phyloP scores from a whole-genome alignment of 768 basidiomycete species.

The Tylopilus sp. region DNA sequence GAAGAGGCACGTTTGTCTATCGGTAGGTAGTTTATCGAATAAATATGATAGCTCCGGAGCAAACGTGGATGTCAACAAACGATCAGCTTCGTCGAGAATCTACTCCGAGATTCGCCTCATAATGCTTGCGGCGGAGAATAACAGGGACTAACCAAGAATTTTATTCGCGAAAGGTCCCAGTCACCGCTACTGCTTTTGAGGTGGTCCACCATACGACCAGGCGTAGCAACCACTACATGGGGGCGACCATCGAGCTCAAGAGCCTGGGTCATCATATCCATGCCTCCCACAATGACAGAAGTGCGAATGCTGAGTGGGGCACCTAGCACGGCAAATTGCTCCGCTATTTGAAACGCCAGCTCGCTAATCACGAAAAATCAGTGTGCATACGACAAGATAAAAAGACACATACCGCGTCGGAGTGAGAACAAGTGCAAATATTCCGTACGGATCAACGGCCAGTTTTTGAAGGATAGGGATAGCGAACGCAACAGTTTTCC shows the following conservation, averaged over 20 bases:
- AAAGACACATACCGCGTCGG: conserved; percentile 73
- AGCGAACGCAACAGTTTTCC: conserved; percentile 97
- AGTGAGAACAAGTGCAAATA: conserved; percentile 90
- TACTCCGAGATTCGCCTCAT: conserved; percentile 27
- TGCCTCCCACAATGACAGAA: conserved; percentile 90
- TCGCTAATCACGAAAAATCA: conserved; percentile 52
- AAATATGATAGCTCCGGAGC: conserved; percentile 77
- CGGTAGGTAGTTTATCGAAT: conserved; percentile 71
- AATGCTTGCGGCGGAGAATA: neutral
- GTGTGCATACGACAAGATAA: neutral
- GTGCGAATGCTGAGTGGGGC: conserved; percentile 77
- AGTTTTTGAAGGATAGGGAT: conserved; percentile 90
- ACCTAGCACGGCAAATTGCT: conserved; percentile 93
- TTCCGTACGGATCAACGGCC: conserved; percentile 87
- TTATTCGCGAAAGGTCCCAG: conserved; percentile 83
- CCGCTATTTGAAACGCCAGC: conserved; percentile 94
- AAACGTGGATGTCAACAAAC: conserved; percentile 86
- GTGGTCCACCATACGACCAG: conserved; percentile 91
- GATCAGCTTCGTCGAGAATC: conserved; percentile 97
- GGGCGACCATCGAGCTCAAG: conserved; percentile 81
- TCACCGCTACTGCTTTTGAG: conserved; percentile 69
- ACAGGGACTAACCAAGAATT: conserved; percentile 63
- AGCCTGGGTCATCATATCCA: conserved; percentile 97
- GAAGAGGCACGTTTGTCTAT: conserved; percentile 95
- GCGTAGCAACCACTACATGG: conserved; percentile 93